Base-by-base conservation (phyloP, 495 filamentous ascomycete species). In the Penicillium desertorum region DNA sequence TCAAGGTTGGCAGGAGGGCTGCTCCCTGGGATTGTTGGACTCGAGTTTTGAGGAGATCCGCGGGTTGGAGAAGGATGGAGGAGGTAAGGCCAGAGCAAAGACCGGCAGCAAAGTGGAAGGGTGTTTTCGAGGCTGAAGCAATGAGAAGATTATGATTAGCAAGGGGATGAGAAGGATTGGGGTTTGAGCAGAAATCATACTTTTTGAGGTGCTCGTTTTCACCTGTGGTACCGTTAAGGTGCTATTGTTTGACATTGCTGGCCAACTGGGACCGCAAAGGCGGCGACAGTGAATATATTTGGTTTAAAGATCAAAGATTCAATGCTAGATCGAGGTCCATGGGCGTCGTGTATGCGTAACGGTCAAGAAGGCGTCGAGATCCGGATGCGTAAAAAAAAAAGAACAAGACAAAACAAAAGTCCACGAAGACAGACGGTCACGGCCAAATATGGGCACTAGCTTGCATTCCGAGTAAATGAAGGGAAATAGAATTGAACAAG, bases 21-120 rank as follows among this genome's bases (percentile, higher is more conserved):
- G 78, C 71, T 56, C 79, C 80, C 55, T 77, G 81, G 47, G 81
- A 81, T 58, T 76, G 71, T 66, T 99, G 94, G 54, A 98, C 84
- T 45, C 95, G 91, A 58, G 80, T 98, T 77, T 98, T 98, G 72
- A 98, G 86, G 20, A 98, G 88, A 72, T 98, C 94, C 68, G 92
- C 90, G 27, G 94, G 94, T 75, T 98, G 94, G 50, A 98, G 86
- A 62, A 97, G 85, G 56, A 92, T 84, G 56, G 94, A 90, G 42
- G 91, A 90, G 59, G 88, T 81, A 49, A 95, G 81, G 66, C 94
- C 94, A 0, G 92, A 96, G 65, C 81, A 82, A 37, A 96, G 87
- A 57, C 94, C 95, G 54, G 92, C 94, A 57, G 84, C 73, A 76
- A 98, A 95, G 78, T 96, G 93, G 72, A 92, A 92, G 61, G 79